A percentile compares a stretch with the other conserved stretches of the same genome.
Evolutionary conservation across 768 basidiomycete genomes (phyloP).

Genomic region (Pisolithus tinctorius): DNA sequence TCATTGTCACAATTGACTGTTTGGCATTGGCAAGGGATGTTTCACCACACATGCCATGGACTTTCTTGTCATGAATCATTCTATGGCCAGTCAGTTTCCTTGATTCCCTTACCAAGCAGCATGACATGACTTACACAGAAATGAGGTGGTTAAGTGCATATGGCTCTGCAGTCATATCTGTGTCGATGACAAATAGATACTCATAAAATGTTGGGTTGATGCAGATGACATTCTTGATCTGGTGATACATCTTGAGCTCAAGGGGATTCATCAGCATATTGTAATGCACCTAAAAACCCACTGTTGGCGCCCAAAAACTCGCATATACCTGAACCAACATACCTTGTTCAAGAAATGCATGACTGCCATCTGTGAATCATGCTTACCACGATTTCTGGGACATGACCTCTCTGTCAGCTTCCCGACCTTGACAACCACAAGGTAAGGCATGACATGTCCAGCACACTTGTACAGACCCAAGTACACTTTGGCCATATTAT

Average conservation of each 20-base stretch:
- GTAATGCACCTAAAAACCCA: conserved; percentile 74
- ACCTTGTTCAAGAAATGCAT: conserved; percentile 99
- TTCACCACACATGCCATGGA: conserved; percentile 93
- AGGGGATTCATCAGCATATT: conserved; percentile 94
- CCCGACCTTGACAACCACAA: conserved; percentile 89
- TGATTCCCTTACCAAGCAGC: background rate
- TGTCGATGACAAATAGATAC: conserved; percentile 88
- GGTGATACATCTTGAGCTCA: conserved; percentile 98
- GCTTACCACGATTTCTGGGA: conserved; percentile 97
- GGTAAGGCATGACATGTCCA: conserved; percentile 93
- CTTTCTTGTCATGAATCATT: conserved; percentile 95
- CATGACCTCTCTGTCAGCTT: conserved; percentile 90
- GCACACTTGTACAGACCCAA: conserved; percentile 91
- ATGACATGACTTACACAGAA: conserved; percentile 65
- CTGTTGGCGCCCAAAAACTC: too few species aligned
- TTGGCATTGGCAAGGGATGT: conserved; percentile 90
- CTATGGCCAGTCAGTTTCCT: conserved; percentile 31
- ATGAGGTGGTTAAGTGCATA: conserved; percentile 85
- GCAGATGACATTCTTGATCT: conserved; percentile 99
- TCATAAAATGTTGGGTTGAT: conserved; percentile 99
- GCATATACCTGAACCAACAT: conserved; percentile 6
- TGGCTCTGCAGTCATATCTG: conserved; percentile 90
- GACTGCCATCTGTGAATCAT: conserved; percentile 92
- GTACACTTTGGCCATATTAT: conserved; percentile 98
- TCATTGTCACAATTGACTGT: conserved; percentile 94